Base-by-base conservation (phyloP, 345 rosid species). In the Aurinia saxatilis region DNA sequence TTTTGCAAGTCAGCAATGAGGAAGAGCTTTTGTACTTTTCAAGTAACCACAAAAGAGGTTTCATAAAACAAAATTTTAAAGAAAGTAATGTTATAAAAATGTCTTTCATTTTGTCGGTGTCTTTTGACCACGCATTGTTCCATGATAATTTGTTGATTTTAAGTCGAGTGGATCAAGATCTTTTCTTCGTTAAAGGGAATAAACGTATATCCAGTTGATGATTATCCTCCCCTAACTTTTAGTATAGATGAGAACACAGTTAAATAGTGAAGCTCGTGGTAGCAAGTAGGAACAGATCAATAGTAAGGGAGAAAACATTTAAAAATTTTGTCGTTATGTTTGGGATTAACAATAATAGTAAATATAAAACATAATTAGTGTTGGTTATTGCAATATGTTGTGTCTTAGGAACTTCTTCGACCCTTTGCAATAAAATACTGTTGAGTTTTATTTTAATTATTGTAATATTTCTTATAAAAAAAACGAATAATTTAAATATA, bases 21-120 rank as follows among this genome's bases (percentile, higher is more conserved):
- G 21, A 41, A 39, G 72, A 62, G 36, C 31, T 19, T 39, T 58
- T 38, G 72, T 31, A 49, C 15, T 39, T 67, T 49, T 37, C 59
- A 49, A 67, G 59, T 31, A 19, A 30, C 10, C 44, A 18, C 7
- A 47, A 13, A 21, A 4, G 4, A 4, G 25, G 25, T 48, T 55
- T 11, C 2, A 21, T 21, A 7, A 23, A 18, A 42, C 14, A 46
- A 53, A 62, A 42, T 6, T 4, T n/a, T 1, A 13, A 49, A 31
- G 2, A 11, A n/a, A 55, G 46, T 27, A 16, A 8, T 37, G 25
- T 37, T 21, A 15, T 57, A 25, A 57, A 29, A 11, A 23, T 42
- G 12, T 15, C 6, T 66, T 46, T 33, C 45, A 27, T 6, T 27
- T 13, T 45, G 38, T 18, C 40, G 10, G 48, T 48, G 57, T 2